Conservation (phyloP, 768 basidiomycete genomes). For the Boletellus sp. region DNA sequence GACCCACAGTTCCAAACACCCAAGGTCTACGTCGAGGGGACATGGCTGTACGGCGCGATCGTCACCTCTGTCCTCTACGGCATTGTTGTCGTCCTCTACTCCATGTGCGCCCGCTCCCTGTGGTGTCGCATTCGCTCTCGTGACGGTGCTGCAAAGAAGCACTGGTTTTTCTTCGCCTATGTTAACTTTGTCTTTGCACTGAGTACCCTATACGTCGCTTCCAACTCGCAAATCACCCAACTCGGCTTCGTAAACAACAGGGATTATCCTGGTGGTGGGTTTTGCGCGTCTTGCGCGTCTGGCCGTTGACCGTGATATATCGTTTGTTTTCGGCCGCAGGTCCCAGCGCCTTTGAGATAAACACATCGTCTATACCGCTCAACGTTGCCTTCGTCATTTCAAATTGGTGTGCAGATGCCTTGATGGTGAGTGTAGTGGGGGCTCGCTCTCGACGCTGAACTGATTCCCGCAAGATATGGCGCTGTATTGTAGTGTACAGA, state of each 20-base stretch:
- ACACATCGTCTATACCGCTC: conserved; percentile 24
- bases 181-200: conserved; percentile 27
- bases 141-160: conserved; percentile 8
- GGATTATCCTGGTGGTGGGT: conserved; percentile 30
- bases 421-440: conserved; percentile 23
- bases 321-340: conserved; percentile 7
- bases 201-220: conserved; percentile 26
- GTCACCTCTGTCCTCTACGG: conserved; percentile 28
- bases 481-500: conserved; percentile 31
- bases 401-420: conserved; percentile 30
- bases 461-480: conserved; percentile 26
- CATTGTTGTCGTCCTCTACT: conserved; percentile 22
- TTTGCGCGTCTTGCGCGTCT: neutral
- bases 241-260: conserved; percentile 30
- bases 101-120: conserved; percentile 27
- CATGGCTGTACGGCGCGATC: conserved; percentile 31
- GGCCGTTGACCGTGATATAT: neutral
- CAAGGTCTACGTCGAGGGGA: conserved; percentile 22
- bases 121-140: conserved; percentile 20
- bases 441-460: neutral
- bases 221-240: conserved; percentile 26
- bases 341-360: conserved; percentile 22
- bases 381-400: conserved; percentile 29
- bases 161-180: conserved; percentile 30
- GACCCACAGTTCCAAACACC: conserved; percentile 9